Evolutionary conservation across 192 early-diverging fungal species (phyloP).

Genomic region (Phycomyces blakesleeanus): DNA sequence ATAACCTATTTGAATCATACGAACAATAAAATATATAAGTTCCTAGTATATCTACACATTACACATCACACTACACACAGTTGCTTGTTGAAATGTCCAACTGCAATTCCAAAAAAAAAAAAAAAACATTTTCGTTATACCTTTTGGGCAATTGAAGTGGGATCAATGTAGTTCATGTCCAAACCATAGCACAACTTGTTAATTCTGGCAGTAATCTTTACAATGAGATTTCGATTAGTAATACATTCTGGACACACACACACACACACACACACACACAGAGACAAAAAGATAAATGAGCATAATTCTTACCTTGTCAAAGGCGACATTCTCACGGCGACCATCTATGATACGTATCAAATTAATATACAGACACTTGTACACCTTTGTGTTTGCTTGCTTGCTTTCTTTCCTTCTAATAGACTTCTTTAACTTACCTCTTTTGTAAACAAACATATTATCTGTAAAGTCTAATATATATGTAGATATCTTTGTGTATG

Average conservation of each 20-base stretch:
- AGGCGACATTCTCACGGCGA: conserved; percentile 87
- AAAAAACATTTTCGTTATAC: conserved; percentile 36
- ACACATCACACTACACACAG: too few species aligned
- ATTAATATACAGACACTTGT: too few species aligned
- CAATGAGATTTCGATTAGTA: not conserved
- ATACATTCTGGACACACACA: not conserved
- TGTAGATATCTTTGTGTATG: too few species aligned
- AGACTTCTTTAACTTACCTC: not conserved
- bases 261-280: too few species aligned
- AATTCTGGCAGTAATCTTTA: conserved; percentile 80
- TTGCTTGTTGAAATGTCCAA: too few species aligned
- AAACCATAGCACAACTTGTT: conserved; percentile 96
- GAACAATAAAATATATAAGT: not conserved
- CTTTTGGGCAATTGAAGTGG: conserved; percentile 92
- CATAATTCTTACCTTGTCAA: conserved; percentile 76
- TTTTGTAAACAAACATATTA: conserved; percentile 1
- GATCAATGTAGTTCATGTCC: conserved; percentile 93
- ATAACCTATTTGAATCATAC: conserved; percentile 58
- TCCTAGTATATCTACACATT: too few species aligned
- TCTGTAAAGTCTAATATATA: too few species aligned
- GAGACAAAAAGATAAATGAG: too few species aligned
- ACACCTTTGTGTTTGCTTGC: too few species aligned
- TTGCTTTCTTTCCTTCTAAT: too few species aligned
- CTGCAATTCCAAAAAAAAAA: not conserved
- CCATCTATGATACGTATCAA: conserved; percentile 52